Conservation (phyloP, 108 stramenopile genomes). For the Cyclotella cryptica region DNA sequence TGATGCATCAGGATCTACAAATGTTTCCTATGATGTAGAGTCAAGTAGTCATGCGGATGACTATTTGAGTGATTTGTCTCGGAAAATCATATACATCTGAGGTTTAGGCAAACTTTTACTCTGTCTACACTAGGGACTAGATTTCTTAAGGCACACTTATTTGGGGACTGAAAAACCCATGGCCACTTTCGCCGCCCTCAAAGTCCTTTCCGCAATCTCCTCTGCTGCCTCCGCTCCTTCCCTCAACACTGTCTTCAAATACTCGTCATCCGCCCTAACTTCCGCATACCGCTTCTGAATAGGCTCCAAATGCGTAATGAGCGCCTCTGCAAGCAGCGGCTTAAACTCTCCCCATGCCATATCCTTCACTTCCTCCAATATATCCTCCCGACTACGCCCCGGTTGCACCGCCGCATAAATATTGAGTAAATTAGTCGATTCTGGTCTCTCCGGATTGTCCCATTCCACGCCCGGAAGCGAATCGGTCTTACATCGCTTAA, state of each 20-base stretch:
- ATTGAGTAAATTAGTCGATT: conserved; percentile 95
- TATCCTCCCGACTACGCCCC: conserved; percentile 76
- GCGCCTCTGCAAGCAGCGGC: conserved; percentile 92
- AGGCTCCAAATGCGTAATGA: conserved; percentile 93
- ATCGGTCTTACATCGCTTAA: conserved; percentile 98
- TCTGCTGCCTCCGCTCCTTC: conserved; percentile 97
- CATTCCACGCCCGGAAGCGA: conserved; percentile 86
- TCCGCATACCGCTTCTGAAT: conserved; percentile 93
- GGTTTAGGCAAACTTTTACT: too few species aligned
- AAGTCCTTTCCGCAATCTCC: conserved; percentile 84
- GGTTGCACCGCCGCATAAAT: conserved; percentile 94
- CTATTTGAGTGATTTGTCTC: conserved; percentile 3
- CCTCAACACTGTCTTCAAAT: conserved; percentile 83
- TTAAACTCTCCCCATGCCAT: conserved; percentile 98
- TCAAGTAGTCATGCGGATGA: conserved; percentile 8
- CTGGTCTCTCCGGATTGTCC: conserved; percentile 98
- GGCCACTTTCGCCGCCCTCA: conserved; percentile 88
- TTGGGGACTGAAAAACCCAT: conserved; percentile 89
- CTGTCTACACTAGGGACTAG: too few species aligned
- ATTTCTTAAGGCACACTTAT: too few species aligned
- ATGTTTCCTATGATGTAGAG: not conserved
- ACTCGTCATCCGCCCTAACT: conserved; percentile 86
- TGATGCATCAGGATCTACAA: not conserved
- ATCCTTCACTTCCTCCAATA: conserved; percentile 83
- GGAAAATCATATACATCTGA: too few species aligned